Evolutionary conservation across 345 rosid species (phyloP), one percentile per base, ranked within the genome.

Genomic region (Viola odorata): DNA sequence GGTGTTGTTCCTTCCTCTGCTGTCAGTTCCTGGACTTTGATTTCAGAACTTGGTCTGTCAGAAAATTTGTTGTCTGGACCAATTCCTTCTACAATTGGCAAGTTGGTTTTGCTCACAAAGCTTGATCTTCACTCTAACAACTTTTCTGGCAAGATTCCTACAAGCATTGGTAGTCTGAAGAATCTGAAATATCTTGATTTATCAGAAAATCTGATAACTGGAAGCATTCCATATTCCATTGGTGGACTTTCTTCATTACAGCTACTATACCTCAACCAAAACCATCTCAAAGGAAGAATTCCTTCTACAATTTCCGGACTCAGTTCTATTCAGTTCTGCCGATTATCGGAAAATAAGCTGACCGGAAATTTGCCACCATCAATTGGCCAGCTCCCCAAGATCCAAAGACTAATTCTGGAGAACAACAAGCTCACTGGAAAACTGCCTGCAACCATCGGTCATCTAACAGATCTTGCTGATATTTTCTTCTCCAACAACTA

Each of bases 351-450:
- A 42, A 85, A 82, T 78, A 75, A 64, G 56, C 53, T 85, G 55
- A 65, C 80, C 6, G 91, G 91, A 5, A 58, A 10, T 49, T 50
- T 84, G 11, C 91, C 87, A 0, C 45, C 76, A 50, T 80, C 91
- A 17, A 77, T 82, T 5, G 87, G 87, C 5, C 39, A 45, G 60
- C 81, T 85, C 32, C n/a, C 78, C 0, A 82, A 70, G 12, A 58
- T 85, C 54, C 68, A 79, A 60, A 72, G 84, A 57, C 70, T 85
- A 4, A 78, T 77, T 59, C 82, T 85, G 16, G 81, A 81, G 68
- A 75, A 82, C 69, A 85, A 85, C 78, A 74, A 40, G 75, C 81
- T 85, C 16, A 49, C 77, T 2, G 91, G 91, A 14, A 69, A 73
- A 23, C 17, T 77, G 37, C 91, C 85, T 6, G 49, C 69, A 36